Evolutionary conservation across 257 asterid genomes (phyloP).

Genomic region (Gentiana straminea): DNA sequence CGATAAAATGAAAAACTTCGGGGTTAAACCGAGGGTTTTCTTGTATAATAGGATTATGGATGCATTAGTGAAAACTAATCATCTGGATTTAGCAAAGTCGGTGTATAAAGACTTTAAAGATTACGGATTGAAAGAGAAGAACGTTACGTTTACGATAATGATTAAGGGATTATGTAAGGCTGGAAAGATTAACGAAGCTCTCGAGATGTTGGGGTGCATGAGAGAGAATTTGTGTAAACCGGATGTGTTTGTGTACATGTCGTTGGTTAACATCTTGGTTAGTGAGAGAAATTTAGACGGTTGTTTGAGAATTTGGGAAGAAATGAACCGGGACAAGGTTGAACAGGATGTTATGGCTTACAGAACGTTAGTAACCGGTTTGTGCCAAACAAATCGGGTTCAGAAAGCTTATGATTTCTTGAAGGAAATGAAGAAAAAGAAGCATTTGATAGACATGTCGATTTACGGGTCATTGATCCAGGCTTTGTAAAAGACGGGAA

Average conservation of each 20-base stretch:
- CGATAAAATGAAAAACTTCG: slow-evolving; percentile 87
- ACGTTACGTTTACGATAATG: no score
- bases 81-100: no score
- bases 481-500: slow-evolving; percentile 66
- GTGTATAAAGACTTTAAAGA: slow-evolving; percentile 76
- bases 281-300: slow-evolving; percentile 74
- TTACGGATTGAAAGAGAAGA: slow-evolving; percentile 68
- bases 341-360: no score
- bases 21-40: slow-evolving; percentile 79
- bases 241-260: no score
- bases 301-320: no score
- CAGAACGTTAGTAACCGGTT: no score
- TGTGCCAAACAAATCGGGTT: no score
- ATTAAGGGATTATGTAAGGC: no score
- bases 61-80: slow-evolving; percentile 80
- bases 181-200: slow-evolving; percentile 47
- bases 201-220: slow-evolving; percentile 64
- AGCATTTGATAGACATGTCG: slow-evolving; percentile 76
- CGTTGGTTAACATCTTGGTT: slow-evolving; percentile 67
- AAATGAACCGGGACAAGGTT: slow-evolving; percentile 63
- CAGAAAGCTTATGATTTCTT: no score
- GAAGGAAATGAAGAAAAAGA: no score
- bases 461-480: slow-evolving; percentile 76
- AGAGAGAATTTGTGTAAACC: slow-evolving; percentile 93
- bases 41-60: slow-evolving; percentile 82